Evolutionary conservation across 2,329 filamentous ascomycete species (phyloP).

Genomic region (Xylariaceae sp.): DNA sequence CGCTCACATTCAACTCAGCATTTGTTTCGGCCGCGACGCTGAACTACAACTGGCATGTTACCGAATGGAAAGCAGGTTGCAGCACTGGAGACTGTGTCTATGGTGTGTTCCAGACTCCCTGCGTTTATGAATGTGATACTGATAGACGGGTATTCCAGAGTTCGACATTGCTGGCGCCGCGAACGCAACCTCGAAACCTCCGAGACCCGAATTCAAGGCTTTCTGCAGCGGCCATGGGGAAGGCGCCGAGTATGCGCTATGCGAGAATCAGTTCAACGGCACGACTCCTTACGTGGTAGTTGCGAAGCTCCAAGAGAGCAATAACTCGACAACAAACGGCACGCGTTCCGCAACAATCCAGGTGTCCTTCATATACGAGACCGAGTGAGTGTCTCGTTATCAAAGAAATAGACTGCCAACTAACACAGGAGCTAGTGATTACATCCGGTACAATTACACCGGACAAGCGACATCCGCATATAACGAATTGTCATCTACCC

Average conservation of each 20-base stretch:
- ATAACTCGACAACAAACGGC: conserved; percentile 13
- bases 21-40: conserved; percentile 11
- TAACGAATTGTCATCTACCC: conserved; percentile 24
- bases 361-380: conserved; percentile 23
- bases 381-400: conserved; percentile 18
- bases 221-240: conserved; percentile 28
- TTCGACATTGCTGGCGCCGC: conserved; percentile 31
- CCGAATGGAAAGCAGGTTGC: conserved; percentile 24
- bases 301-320: conserved; percentile 28
- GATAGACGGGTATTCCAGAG: conserved; percentile 12
- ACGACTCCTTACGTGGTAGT: conserved; percentile 23
- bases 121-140: conserved; percentile 1
- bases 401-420: conserved; percentile 3
- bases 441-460: conserved; percentile 17
- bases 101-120: conserved; percentile 13
- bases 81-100: conserved; percentile 21
- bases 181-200: conserved; percentile 21
- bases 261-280: conserved; percentile 20
- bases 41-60: conserved; percentile 27
- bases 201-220: conserved; percentile 30
- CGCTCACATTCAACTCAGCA: too few relatives aligned
- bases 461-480: conserved; percentile 26
- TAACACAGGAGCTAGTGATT: conserved; percentile 13
- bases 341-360: conserved; percentile 25
- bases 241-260: conserved; percentile 26